These are phyloP conservation scores for Lepiota subincarnata DNA, from an alignment of 768 basidiomycete genomes.

Conservation along the genomic window DNA sequence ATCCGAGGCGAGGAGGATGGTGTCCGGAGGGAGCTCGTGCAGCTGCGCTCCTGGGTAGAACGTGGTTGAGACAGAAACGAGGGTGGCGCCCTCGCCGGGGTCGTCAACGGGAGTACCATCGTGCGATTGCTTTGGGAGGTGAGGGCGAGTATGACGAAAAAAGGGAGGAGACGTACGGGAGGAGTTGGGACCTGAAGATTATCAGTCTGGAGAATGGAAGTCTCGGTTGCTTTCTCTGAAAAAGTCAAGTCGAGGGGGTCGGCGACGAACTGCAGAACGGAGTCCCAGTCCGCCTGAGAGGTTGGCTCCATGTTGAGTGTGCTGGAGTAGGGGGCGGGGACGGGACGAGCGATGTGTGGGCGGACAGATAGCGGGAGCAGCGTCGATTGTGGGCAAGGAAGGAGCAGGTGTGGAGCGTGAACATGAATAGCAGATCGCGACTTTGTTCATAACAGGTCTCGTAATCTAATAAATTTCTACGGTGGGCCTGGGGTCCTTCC, in stretches of 20 bases:
- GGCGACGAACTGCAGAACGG: constrained; percentile 57
- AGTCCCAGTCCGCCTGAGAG: constrained; percentile 46
- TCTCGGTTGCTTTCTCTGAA: constrained; percentile 31
- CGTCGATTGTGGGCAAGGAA: too few species aligned
- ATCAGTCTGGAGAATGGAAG: constrained; percentile 17
- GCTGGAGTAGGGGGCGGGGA: constrained; percentile 15
- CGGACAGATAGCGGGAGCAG: not conserved
- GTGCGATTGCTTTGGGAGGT: constrained; percentile 35
- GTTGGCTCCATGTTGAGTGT: constrained; percentile 28
- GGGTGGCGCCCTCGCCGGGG: constrained; percentile 29
- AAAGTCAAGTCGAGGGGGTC: constrained; percentile 40
- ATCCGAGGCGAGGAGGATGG: constrained; percentile 67
- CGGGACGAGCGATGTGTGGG: not conserved
- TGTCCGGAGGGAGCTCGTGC: constrained; percentile 52
- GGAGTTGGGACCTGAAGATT: constrained; percentile 57
- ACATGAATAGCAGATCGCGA: not conserved
- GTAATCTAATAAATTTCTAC: too few species aligned
- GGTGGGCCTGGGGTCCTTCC: too few species aligned
- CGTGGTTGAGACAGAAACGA: constrained; percentile 78
- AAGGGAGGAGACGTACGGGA: constrained; percentile 42
- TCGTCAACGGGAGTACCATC: constrained; percentile 42
- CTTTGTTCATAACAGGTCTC: too few species aligned
- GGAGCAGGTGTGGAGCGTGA: constrained; percentile 6
- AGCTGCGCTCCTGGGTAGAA: constrained; percentile 71
- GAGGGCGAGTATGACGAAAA: constrained; percentile 2